These are phyloP conservation scores for Fusarium phyllophilum DNA, from an alignment of 2,329 filamentous ascomycete genomes.

Conservation along the genomic window DNA sequence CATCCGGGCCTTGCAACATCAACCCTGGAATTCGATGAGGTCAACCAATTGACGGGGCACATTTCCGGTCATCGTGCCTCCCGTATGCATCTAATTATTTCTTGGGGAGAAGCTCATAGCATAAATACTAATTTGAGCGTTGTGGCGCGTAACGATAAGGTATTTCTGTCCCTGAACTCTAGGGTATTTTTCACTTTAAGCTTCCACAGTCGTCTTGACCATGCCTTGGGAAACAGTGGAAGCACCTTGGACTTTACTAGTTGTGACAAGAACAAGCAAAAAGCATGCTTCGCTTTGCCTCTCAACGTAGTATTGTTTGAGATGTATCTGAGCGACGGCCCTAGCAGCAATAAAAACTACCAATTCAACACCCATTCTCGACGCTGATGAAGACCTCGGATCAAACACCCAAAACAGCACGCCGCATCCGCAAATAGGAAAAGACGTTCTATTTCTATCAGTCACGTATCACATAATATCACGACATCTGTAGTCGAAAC, in stretches of 20 bases:
- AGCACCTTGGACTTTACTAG: rapidly evolving
- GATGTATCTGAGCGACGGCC: background rate
- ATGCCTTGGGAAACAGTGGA: rapidly evolving
- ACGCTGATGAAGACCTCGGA: no score
- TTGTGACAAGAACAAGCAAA: rapidly evolving
- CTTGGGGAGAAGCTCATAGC: background rate
- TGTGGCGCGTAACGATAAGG: background rate
- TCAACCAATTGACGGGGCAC: rapidly evolving
- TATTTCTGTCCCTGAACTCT: background rate
- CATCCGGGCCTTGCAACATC: no score
- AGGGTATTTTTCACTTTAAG: background rate
- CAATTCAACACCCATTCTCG: no score
- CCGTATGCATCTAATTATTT: background rate
- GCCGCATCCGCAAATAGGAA: no score
- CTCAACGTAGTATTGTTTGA: rapidly evolving
- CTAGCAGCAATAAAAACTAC: no score
- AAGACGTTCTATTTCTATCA: background rate
- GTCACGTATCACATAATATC: background rate
- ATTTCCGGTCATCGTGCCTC: background rate
- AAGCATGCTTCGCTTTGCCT: rapidly evolving
- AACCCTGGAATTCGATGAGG: rapidly evolving
- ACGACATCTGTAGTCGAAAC: background rate
- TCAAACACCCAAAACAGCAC: no score
- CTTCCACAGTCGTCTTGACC: background rate
- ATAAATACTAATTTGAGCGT: no score